A percentile compares a stretch with the other conserved stretches of the same genome.
These are phyloP conservation scores for Vitis amurensis DNA, from an alignment of 164 flowering plant species.

Conservation along the genomic window DNA sequence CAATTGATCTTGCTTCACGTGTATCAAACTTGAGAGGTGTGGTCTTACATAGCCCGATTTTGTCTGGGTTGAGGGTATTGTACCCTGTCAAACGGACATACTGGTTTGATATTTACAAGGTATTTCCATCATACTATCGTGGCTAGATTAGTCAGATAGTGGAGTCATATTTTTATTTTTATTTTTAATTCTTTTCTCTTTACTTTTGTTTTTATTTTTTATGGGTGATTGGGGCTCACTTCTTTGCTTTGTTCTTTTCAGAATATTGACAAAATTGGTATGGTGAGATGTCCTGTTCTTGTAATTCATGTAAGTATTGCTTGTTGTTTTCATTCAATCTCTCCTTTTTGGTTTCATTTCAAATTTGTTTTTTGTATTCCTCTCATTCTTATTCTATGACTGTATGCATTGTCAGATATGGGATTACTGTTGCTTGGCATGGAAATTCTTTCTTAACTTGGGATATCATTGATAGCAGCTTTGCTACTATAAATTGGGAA, in stretches of 20 bases:
- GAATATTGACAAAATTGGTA: conserved; percentile 85
- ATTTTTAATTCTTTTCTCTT: background rate
- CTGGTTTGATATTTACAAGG: conserved; percentile 99
- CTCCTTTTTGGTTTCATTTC: background rate
- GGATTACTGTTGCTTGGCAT: background rate
- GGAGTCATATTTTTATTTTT: background rate
- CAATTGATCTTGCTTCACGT: conserved; percentile 84
- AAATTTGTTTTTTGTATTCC: background rate
- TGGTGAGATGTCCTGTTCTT: conserved; percentile 80
- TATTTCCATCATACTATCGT: conserved; percentile 17
- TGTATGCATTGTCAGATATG: background rate
- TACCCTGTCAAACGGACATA: conserved; percentile 78
- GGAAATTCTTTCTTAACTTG: background rate
- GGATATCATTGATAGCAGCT: too few species aligned
- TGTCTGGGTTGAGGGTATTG: conserved; percentile 89
- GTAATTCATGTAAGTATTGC: conserved; percentile 80
- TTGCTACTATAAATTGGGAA: too few species aligned
- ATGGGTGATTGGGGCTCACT: background rate
- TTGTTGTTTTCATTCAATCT: background rate
- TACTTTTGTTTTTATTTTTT: background rate
- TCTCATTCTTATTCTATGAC: background rate
- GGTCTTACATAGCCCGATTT: conserved; percentile 87
- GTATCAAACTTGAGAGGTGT: conserved; percentile 76
- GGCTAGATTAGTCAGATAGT: too few species aligned
- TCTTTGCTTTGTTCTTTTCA: conserved; percentile 27